A percentile compares a stretch with the other conserved stretches of the same genome.
phyloP scores from a whole-genome alignment of 2,329 filamentous ascomycete genomes.

The Pseudogymnoascus sp. region DNA sequence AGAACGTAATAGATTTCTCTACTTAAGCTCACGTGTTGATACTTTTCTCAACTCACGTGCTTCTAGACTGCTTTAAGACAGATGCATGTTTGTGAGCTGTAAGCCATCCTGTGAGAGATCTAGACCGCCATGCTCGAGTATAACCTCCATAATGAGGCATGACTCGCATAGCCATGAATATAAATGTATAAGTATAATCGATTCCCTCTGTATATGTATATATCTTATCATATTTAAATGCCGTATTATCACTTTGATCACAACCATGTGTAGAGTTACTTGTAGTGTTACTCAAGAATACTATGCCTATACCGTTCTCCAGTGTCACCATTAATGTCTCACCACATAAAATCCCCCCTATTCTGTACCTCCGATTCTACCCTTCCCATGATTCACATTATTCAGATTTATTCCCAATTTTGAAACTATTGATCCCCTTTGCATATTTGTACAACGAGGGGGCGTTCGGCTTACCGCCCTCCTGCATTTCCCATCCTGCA shows the following conservation, averaged over 20 bases:
- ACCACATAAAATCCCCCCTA: background rate
- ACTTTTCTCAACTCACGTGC: background rate
- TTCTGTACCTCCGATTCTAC: background rate
- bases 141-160: background rate
- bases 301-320: too few species aligned
- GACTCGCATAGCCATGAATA: background rate
- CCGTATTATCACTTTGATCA: background rate
- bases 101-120: background rate
- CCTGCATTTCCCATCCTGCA: background rate
- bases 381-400: conserved; percentile 1
- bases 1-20: too few species aligned
- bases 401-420: conserved; percentile 5
- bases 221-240: background rate
- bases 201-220: background rate
- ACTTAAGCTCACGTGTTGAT: background rate
- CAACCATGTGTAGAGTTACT: background rate
- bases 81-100: background rate
- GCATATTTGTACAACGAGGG: conserved; percentile 7
- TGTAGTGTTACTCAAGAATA: background rate
- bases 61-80: background rate
- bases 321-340: background rate
- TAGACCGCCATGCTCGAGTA: background rate
- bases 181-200: background rate
- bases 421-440: conserved; percentile 10
- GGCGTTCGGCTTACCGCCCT: conserved; percentile 5